Percentiles rank a stretch among this genome's conserved stretches.
Evolutionary conservation across 2,329 filamentous ascomycete genomes (phyloP).

Genomic region (Aurifilum marmelostoma): DNA sequence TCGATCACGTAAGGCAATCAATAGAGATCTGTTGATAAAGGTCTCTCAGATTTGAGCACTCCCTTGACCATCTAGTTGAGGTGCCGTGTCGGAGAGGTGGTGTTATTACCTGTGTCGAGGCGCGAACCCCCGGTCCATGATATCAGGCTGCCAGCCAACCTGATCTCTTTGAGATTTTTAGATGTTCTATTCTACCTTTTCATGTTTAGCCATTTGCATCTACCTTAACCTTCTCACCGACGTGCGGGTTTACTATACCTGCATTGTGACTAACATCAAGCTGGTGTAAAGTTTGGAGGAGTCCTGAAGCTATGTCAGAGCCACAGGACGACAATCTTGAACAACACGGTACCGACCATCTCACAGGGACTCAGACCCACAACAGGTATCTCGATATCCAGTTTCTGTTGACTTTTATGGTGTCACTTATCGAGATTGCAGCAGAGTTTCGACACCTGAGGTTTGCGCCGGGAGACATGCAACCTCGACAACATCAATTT

Average conservation of each 20-base stretch:
- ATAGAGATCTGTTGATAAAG: neutral
- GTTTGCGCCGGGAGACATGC: constrained; percentile 50
- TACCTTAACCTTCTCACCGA: too few relatives aligned
- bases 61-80: constrained; percentile 58
- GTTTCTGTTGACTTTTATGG: constrained; percentile 46
- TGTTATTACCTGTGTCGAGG: constrained; percentile 40
- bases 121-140: constrained; percentile 57
- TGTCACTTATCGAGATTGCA: constrained; percentile 46
- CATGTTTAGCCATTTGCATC: too few relatives aligned
- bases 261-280: too few relatives aligned
- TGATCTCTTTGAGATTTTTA: constrained; percentile 49
- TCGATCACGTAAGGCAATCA: neutral
- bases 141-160: constrained; percentile 58
- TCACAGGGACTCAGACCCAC: constrained; percentile 41
- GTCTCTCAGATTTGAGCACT: constrained; percentile 33
- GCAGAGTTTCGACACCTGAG: constrained; percentile 50
- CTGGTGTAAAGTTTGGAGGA: too few relatives aligned
- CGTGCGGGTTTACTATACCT: too few relatives aligned
- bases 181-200: constrained; percentile 31
- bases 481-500: constrained; percentile 49
- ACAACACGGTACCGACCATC: too few relatives aligned
- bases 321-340: too few relatives aligned
- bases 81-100: constrained; percentile 54
- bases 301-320: too few relatives aligned
- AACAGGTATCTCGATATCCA: constrained; percentile 43